Conservation (phyloP, 768 basidiomycete genomes). For the Obba rivulosa region DNA sequence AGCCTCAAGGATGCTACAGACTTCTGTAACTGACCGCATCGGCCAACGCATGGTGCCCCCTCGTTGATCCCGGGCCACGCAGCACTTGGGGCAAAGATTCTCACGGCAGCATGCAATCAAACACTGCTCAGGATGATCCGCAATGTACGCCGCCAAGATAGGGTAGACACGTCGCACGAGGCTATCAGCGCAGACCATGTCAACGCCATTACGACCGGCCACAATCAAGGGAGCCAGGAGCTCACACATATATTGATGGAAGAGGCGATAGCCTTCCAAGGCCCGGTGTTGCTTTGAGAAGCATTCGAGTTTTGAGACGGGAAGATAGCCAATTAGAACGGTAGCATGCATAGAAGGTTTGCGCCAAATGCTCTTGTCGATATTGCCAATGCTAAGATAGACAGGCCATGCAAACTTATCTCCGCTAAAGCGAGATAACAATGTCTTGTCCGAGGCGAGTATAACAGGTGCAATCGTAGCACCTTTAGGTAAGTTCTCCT, state of each 20-base stretch:
- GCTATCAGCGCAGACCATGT: constrained; percentile 19
- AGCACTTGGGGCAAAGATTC: constrained; percentile 20
- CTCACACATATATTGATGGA: constrained; percentile 17
- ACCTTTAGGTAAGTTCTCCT: constrained; percentile 21
- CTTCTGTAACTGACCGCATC: neutral
- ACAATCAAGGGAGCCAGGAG: constrained; percentile 17
- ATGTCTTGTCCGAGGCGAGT: constrained; percentile 41
- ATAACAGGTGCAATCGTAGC: constrained; percentile 35
- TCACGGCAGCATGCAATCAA: constrained; percentile 14
- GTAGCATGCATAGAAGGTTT: constrained; percentile 10
- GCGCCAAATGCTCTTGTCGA: constrained; percentile 16
- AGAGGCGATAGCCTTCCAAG: constrained; percentile 16
- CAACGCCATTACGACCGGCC: constrained; percentile 17
- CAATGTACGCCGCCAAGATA: constrained; percentile 19
- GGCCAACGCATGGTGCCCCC: constrained; percentile 5
- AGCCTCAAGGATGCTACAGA: neutral
- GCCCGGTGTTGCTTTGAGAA: constrained; percentile 11
- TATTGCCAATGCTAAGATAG: constrained; percentile 26
- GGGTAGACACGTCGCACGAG: constrained; percentile 13
- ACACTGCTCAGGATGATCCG: constrained; percentile 25
- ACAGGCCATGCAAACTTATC: constrained; percentile 32
- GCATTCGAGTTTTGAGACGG: too few species aligned
- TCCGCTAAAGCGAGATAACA: constrained; percentile 31
- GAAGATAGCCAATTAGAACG: constrained; percentile 24
- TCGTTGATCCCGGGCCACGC: constrained; percentile 2